Base-by-base conservation (phyloP, 2,329 filamentous ascomycete species). In the Exophiala sideris region DNA sequence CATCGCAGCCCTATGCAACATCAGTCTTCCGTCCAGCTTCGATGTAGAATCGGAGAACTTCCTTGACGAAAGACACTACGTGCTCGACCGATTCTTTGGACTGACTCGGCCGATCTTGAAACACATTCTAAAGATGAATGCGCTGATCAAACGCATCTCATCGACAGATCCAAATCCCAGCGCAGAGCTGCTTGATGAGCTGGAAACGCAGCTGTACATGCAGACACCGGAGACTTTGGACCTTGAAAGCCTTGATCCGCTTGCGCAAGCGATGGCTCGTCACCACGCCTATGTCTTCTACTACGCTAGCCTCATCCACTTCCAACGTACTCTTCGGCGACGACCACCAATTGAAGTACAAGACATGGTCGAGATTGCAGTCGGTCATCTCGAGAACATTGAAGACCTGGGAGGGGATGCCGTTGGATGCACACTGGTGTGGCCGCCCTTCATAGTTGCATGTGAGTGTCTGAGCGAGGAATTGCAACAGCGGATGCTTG, bases 401-500 rank as follows among this genome's bases (percentile, higher is more conserved):
- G 69, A 70, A 47, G 45, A 29, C 3, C 57, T 66, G 1, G 67
- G 64, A 1, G 60, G 62, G 16, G 66, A 67, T 5, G 56, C 59
- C 14, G 63, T 66, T 1, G 69, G 70, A 2, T 68, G 64, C 50
- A 65, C 70, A 14, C 68, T 71, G 52, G 64, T 71, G 29, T 72
- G 70, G 70, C 68, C 69, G 1, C 66, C 65, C 3, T 63, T 72
- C 33, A 66, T 71, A 1, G 61, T 71, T 3, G 70, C 67, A 2
- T 68, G 68, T 4, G 70, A 71, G 45, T 72, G 69, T 40, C 54
- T 64, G 33, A 57, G 53, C 2, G 41, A 45, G 5, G 62, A 60
- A 21, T 51, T 70, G 29, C 67, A 69, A 51, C 45, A 48, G 18
- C 61, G 66, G 2, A 69, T 71, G 65, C 56, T 64, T 8, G 54